Percentiles rank a stretch among this genome's conserved stretches.
phyloP scores from a whole-genome alignment of 257 asterid genomes.

The Pogostemon cablin region DNA sequence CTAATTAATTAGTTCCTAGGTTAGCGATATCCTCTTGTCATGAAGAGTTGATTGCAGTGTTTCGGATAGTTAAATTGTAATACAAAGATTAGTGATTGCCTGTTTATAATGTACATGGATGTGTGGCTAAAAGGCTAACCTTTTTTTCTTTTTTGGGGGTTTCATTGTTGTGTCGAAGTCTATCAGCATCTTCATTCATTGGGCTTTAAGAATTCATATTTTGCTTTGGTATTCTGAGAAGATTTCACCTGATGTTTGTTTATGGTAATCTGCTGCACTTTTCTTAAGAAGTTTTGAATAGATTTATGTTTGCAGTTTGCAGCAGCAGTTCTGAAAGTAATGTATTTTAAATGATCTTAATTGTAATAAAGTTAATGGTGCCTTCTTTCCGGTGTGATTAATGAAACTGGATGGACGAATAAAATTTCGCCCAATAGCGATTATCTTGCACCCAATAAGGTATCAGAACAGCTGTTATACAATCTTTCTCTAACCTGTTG shows the following conservation, averaged over 20 bases:
- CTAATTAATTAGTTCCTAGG: not conserved
- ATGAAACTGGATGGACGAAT: not conserved
- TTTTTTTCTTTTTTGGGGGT: not conserved
- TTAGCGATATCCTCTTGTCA: constrained; percentile 14
- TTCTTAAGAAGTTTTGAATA: not conserved
- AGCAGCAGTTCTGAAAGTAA: not conserved
- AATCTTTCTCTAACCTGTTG: not conserved
- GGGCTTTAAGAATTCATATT: not conserved
- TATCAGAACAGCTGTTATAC: not conserved
- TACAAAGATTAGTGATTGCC: not conserved
- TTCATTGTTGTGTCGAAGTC: not conserved
- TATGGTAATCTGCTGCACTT: not conserved
- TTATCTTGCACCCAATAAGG: not conserved
- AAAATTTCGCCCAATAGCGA: not conserved
- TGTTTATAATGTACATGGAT: not conserved
- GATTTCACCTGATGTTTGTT: constrained; percentile 7
- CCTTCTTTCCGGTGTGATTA: constrained; percentile 2
- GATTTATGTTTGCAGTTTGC: not conserved
- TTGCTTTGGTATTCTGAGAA: not conserved
- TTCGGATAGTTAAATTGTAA: not conserved
- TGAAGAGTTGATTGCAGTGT: constrained; percentile 11
- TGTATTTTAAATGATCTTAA: constrained; percentile 11
- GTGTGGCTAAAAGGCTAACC: not conserved
- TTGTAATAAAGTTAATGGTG: not conserved
- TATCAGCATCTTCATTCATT: not conserved